Conservation (phyloP, 164 flowering plant genomes). For the Vitis rotundifolia region DNA sequence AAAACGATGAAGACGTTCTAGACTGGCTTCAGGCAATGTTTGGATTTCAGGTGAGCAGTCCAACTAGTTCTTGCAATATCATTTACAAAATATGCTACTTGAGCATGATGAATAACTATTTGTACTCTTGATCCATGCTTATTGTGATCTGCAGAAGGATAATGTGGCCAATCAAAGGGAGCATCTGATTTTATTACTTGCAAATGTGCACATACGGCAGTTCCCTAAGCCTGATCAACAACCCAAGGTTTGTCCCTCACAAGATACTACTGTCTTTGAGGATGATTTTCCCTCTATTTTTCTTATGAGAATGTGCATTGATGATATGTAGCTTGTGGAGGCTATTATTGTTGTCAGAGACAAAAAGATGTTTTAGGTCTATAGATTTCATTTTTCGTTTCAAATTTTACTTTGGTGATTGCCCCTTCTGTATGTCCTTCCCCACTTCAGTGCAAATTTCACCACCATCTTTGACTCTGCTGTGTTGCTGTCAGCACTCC, state of each 20-base stretch:
- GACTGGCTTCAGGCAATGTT: slow-evolving; percentile 99
- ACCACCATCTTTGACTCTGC: too few relatives aligned
- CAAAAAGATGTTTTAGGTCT: too few relatives aligned
- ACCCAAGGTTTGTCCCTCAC: slow-evolving; percentile 63
- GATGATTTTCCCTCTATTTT: too few relatives aligned
- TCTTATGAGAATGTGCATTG: too few relatives aligned
- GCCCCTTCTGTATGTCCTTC: too few relatives aligned
- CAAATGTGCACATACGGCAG: slow-evolving; percentile 92
- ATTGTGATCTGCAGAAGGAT: slow-evolving; percentile 65
- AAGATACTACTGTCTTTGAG: too few relatives aligned
- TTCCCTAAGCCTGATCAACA: slow-evolving; percentile 94
- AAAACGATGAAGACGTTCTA: slow-evolving; percentile 82
- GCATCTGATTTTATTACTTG: slow-evolving; percentile 91
- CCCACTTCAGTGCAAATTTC: too few relatives aligned
- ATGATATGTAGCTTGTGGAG: too few relatives aligned
- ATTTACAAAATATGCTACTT: background rate
- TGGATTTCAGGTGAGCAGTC: slow-evolving; percentile 84
- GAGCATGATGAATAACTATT: background rate
- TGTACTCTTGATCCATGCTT: background rate
- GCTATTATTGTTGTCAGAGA: too few relatives aligned
- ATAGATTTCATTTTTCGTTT: too few relatives aligned
- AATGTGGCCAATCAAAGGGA: slow-evolving; percentile 98
- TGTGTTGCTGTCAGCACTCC: too few relatives aligned
- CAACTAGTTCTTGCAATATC: background rate
- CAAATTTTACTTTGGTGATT: too few relatives aligned